Conservation (phyloP, 1,284 basidiomycete species). For the Malassezia equina region DNA sequence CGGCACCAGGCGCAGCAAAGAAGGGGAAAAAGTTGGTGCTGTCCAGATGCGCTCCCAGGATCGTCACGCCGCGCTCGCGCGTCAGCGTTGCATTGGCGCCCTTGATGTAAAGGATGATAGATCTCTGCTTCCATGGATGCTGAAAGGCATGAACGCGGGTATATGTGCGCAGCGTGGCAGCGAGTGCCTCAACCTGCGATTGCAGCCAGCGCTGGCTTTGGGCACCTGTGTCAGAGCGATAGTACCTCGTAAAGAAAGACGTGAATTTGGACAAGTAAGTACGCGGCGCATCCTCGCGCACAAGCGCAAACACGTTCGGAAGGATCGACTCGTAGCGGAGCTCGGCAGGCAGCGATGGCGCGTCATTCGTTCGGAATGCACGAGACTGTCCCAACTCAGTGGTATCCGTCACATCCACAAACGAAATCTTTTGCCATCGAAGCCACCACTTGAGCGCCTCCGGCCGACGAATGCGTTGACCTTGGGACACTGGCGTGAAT, state of each 20-base stretch:
- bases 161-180: background rate
- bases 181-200: slow-evolving; percentile 21
- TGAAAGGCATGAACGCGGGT: slow-evolving; percentile 63
- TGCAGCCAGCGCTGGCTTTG: slow-evolving; percentile 68
- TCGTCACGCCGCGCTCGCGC: slow-evolving; percentile 51
- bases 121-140: slow-evolving; percentile 86
- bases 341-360: slow-evolving; percentile 20
- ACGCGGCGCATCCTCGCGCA: slow-evolving; percentile 28
- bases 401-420: slow-evolving; percentile 39
- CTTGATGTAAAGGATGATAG: slow-evolving; percentile 55
- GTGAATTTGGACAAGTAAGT: slow-evolving; percentile 51
- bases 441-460: slow-evolving; percentile 33
- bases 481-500: slow-evolving; percentile 2
- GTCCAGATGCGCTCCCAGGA: slow-evolving; percentile 79
- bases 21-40: slow-evolving; percentile 50
- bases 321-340: slow-evolving; percentile 21
- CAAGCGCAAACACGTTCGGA: slow-evolving; percentile 18
- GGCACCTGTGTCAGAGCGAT: slow-evolving; percentile 60
- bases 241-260: slow-evolving; percentile 50
- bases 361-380: background rate
- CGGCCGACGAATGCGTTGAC: background rate
- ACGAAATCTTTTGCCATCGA: slow-evolving; percentile 22
- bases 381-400: slow-evolving; percentile 7
- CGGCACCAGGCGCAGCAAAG: slow-evolving; percentile 49
- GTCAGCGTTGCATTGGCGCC: slow-evolving; percentile 23